These are phyloP conservation scores for Nymphaea thermarum DNA, from an alignment of 164 flowering plant genomes.

Conservation along the genomic window DNA sequence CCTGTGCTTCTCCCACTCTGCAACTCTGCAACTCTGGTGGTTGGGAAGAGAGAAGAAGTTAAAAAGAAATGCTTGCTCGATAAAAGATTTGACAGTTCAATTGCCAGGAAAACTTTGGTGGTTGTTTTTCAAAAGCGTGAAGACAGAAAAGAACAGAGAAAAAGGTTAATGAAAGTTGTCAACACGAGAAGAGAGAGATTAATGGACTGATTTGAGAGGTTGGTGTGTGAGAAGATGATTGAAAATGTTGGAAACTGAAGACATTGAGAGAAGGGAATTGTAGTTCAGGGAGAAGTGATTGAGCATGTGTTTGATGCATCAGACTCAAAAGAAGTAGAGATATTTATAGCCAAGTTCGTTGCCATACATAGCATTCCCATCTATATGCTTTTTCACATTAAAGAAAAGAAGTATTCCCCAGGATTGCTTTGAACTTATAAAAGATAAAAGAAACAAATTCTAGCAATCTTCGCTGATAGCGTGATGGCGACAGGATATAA, in stretches of 20 bases:
- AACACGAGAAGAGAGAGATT: too few species aligned
- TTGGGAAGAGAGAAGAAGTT: neutral
- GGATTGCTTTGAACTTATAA: neutral
- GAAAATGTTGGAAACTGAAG: neutral
- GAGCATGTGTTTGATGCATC: neutral
- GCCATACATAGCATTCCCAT: neutral
- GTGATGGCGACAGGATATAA: neutral
- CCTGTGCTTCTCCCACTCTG: neutral
- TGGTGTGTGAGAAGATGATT: neutral
- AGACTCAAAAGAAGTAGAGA: neutral
- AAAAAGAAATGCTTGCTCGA: neutral
- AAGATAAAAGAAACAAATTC: too few species aligned
- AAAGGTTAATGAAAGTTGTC: neutral
- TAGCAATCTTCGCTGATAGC: neutral
- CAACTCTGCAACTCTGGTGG: neutral
- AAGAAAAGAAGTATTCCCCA: neutral
- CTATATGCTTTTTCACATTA: too few species aligned
- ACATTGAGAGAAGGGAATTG: neutral
- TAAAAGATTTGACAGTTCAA: too few species aligned
- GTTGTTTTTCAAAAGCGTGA: neutral
- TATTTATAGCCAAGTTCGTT: neutral
- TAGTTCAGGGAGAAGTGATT: neutral
- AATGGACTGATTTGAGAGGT: too few species aligned
- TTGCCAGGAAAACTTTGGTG: too few species aligned
- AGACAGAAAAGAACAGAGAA: neutral